Evolutionary conservation across 495 filamentous ascomycete species (phyloP).

Genomic region (Amphirosellinia nigrospora): DNA sequence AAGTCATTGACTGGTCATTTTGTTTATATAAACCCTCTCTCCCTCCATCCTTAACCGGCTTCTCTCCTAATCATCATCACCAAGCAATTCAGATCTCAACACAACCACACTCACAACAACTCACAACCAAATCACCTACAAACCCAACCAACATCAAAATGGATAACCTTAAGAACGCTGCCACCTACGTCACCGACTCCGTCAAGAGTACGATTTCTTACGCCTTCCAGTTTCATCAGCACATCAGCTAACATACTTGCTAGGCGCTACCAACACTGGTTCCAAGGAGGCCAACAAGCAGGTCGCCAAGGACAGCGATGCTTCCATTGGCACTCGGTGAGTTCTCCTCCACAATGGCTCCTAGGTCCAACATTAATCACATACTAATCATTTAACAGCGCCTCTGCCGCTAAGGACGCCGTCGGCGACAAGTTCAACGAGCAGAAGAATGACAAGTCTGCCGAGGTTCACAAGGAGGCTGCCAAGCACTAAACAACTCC

Average conservation of each 20-base stretch:
- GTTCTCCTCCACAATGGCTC: constrained; percentile 17
- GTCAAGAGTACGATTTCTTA: constrained; percentile 49
- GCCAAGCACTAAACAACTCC: constrained; percentile 57
- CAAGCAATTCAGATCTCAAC: constrained; percentile 20
- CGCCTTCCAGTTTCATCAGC: constrained; percentile 17
- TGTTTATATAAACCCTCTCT: constrained; percentile 28
- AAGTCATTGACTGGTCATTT: background rate
- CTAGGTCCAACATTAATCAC: background rate
- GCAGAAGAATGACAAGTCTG: constrained; percentile 58
- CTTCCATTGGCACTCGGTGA: constrained; percentile 57
- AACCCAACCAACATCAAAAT: constrained; percentile 49
- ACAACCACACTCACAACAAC: constrained; percentile 36
- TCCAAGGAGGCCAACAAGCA: constrained; percentile 73
- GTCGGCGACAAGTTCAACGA: constrained; percentile 63
- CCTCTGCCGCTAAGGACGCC: constrained; percentile 62
- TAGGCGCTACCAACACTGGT: constrained; percentile 47
- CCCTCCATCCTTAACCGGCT: background rate
- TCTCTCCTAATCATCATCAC: constrained; percentile 26
- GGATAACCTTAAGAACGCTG: constrained; percentile 65
- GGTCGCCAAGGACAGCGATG: constrained; percentile 65
- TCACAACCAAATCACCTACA: constrained; percentile 43
- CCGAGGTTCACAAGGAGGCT: constrained; percentile 64
- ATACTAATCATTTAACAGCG: constrained; percentile 40
- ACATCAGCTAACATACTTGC: constrained; percentile 8
- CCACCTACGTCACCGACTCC: constrained; percentile 66